Conservation (phyloP, 768 basidiomycete genomes). For the Xerocomellus amylosporus region DNA sequence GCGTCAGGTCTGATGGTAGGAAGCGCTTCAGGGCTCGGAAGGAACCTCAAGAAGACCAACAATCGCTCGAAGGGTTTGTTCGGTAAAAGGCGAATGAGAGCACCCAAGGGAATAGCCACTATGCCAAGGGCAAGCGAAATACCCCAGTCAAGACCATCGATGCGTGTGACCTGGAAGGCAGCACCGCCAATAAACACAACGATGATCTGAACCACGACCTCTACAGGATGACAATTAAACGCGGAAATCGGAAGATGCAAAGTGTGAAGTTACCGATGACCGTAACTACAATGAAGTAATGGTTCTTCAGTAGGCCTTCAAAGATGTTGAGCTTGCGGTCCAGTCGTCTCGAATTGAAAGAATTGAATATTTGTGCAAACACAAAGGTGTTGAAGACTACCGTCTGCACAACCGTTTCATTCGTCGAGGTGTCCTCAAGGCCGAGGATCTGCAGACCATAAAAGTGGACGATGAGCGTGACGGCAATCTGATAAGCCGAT, state of each 20-base stretch:
- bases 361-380: conserved; percentile 96
- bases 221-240: conserved; percentile 38
- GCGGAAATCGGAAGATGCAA: not conserved
- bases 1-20: conserved; percentile 61
- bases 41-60: conserved; percentile 53
- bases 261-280: conserved; percentile 60
- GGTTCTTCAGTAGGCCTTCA: conserved; percentile 74
- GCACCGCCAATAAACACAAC: conserved; percentile 91
- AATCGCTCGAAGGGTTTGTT: conserved; percentile 72
- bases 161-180: conserved; percentile 83
- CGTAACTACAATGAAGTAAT: conserved; percentile 83
- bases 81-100: conserved; percentile 74
- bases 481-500: conserved; percentile 77
- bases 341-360: conserved; percentile 84
- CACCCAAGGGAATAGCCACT: conserved; percentile 86
- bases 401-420: conserved; percentile 61
- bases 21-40: conserved; percentile 59
- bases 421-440: conserved; percentile 35
- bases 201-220: conserved; percentile 80
- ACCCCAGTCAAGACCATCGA: conserved; percentile 87
- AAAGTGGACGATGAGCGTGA: conserved; percentile 91
- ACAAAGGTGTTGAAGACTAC: conserved; percentile 98
- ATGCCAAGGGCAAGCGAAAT: conserved; percentile 86
- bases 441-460: conserved; percentile 70
- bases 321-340: conserved; percentile 89